Conservation (phyloP, 345 rosid genomes). For the Aethionema arabicum region DNA sequence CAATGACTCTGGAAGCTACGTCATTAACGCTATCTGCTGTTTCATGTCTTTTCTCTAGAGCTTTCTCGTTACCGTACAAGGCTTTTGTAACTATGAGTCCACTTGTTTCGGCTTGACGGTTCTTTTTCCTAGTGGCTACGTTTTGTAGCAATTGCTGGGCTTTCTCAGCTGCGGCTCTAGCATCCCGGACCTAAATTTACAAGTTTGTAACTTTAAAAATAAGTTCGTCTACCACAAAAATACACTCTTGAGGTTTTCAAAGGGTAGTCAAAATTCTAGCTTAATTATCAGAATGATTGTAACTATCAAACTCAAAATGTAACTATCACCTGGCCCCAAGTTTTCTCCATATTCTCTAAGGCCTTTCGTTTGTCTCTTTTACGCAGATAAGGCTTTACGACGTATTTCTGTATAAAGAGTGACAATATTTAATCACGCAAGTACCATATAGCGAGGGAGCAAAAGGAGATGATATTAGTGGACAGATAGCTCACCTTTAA, state of each 20-base stretch:
- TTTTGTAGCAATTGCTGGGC: conserved; percentile 72
- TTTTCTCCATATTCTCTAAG: conserved; percentile 65
- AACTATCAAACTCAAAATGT: conserved; percentile 1
- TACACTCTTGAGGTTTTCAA: not conserved
- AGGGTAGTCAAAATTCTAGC: not conserved
- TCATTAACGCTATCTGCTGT: conserved; percentile 37
- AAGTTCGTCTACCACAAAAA: not conserved
- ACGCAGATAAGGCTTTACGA: conserved; percentile 71
- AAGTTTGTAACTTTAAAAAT: not conserved
- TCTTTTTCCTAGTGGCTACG: conserved; percentile 81
- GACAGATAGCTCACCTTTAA: conserved; percentile 61
- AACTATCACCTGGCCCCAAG: conserved; percentile 65
- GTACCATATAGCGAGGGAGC: conserved; percentile 8
- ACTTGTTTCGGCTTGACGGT: conserved; percentile 58
- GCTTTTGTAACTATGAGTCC: conserved; percentile 82
- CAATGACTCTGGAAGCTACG: conserved; percentile 52
- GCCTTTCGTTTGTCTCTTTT: conserved; percentile 71
- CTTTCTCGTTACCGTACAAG: conserved; percentile 65
- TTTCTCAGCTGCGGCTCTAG: conserved; percentile 72
- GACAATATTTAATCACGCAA: conserved; percentile 9
- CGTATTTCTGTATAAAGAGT: conserved; percentile 55
- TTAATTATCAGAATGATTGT: not conserved
- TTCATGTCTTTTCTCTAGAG: conserved; percentile 50
- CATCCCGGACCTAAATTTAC: conserved; percentile 61
- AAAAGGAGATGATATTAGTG: conserved; percentile 7